Evolutionary conservation across 108 stramenopile genomes (phyloP), one percentile per base, ranked within the genome.

Genomic region (Nannochloropsis salina): DNA sequence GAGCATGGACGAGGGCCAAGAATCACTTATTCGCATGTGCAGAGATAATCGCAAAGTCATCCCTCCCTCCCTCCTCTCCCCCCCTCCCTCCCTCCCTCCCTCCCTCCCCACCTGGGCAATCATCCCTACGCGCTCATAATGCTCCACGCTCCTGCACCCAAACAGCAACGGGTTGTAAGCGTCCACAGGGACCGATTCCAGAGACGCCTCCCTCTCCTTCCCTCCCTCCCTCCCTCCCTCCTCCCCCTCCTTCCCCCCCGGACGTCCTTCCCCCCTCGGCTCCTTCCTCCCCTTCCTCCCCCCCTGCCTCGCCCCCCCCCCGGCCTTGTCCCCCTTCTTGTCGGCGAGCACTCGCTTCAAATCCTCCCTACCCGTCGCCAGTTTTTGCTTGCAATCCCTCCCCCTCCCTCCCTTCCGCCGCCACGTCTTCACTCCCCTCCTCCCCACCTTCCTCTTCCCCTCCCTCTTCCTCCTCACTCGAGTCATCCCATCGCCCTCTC

Each of bases 71-170:
- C 0, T 1, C 1, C 31, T 51, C 47, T 15, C 47, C 15, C 15
- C 47, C 15, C 12, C 47, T 15, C 47, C 47, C 47, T 51, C 47
- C 47, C 47, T 51, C 47, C 47, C 47, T 31, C 31, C 31, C 31
- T 31, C 31, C 31, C 31, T 31, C 12, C 47, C 47, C 15, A 51
- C 47, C 47, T 51, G 84, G 84, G 89, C 89, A 80, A 91, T 91
- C 45, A 45, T 84, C 42, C 84, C 47, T 21, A 91, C 61, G 6
- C 89, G 85, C 88, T 91, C 84, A 81, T 89, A 91, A 80, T 83
- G 47, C 42, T 91, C 90, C 83, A 91, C 89, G 80, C 86, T 87
- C 20, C 89, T 86, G 84, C 86, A 89, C 42, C 89, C 89, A 41
- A 15, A 61, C 80, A 84, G 81, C 43, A 89, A 44, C 8, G 86